These are phyloP conservation scores for Globisporangium spiculum DNA, from an alignment of 352 stramenopile genomes.

Conservation along the genomic window DNA sequence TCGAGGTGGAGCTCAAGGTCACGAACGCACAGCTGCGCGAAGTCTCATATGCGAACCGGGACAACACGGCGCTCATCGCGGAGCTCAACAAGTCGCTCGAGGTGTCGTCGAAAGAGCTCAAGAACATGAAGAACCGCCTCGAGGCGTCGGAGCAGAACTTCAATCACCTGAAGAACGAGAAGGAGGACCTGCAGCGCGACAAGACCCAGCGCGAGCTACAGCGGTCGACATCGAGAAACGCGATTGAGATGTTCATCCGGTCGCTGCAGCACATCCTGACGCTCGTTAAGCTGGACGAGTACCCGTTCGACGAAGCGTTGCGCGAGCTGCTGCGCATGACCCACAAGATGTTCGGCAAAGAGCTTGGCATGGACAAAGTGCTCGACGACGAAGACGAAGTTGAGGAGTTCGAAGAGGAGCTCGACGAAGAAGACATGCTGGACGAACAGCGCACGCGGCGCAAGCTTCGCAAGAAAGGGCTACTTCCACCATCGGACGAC, in stretches of 20 bases:
- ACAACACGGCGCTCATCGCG: conserved; percentile 60
- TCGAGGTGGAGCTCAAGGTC: conserved; percentile 82
- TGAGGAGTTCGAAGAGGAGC: conserved; percentile 57
- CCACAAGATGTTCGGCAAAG: conserved; percentile 51
- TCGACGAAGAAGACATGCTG: conserved; percentile 47
- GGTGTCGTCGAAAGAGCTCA: conserved; percentile 44
- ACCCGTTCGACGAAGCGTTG: conserved; percentile 72
- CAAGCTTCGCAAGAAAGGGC: conserved; percentile 19
- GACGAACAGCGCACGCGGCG: conserved; percentile 28
- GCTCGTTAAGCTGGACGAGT: conserved; percentile 74
- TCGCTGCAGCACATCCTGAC: conserved; percentile 65
- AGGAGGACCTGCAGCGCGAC: conserved; percentile 59
- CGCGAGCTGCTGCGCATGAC: conserved; percentile 67
- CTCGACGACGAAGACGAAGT: conserved; percentile 64
- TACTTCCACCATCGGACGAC: conserved; percentile 5
- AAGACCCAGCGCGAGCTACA: conserved; percentile 53
- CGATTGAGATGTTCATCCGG: conserved; percentile 50
- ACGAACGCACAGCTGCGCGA: conserved; percentile 65
- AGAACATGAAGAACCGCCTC: conserved; percentile 32
- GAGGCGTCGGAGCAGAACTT: conserved; percentile 42
- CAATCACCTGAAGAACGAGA: conserved; percentile 42
- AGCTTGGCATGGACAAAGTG: conserved; percentile 43
- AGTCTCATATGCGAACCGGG: conserved; percentile 70
- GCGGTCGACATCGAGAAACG: conserved; percentile 49
- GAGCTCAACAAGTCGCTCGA: conserved; percentile 61